A percentile compares a stretch with the other conserved stretches of the same genome.
These are phyloP conservation scores for Brassica hybrid DNA, from an alignment of 441 rosid genomes.

Conservation along the genomic window DNA sequence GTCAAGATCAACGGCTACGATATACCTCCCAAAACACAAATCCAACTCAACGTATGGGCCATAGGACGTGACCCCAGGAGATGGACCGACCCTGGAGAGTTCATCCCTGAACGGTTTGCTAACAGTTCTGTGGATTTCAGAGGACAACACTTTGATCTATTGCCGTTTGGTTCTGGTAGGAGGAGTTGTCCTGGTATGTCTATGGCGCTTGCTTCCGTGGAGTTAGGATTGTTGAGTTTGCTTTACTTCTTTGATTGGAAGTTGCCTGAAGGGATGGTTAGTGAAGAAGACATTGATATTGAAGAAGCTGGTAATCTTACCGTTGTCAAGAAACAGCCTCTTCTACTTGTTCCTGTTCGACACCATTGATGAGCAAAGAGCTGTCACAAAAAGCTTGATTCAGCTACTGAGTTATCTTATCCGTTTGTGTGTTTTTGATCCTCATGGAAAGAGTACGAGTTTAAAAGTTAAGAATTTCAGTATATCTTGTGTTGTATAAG, in stretches of 20 bases:
- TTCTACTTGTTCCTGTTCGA: constrained; percentile 14
- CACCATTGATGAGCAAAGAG: not conserved
- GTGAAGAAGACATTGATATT: constrained; percentile 9
- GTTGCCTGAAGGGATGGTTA: constrained; percentile 41
- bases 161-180: too few species aligned
- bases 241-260: constrained; percentile 47
- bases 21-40: too few species aligned
- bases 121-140: too few species aligned
- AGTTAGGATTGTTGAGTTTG: constrained; percentile 48
- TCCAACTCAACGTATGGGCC: too few species aligned
- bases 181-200: too few species aligned
- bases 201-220: constrained; percentile 41
- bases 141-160: too few species aligned
- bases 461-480: not conserved
- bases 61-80: too few species aligned
- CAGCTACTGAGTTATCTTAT: too few species aligned
- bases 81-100: too few species aligned
- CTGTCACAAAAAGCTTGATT: not conserved
- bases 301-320: constrained; percentile 22
- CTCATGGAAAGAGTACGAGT: not conserved
- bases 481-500: not conserved
- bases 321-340: constrained; percentile 21
- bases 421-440: not conserved
- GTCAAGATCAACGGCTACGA: too few species aligned
- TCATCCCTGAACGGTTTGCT: too few species aligned